phyloP scores from a whole-genome alignment of 2,329 filamentous ascomycete species.

The Exophiala calicioides region DNA sequence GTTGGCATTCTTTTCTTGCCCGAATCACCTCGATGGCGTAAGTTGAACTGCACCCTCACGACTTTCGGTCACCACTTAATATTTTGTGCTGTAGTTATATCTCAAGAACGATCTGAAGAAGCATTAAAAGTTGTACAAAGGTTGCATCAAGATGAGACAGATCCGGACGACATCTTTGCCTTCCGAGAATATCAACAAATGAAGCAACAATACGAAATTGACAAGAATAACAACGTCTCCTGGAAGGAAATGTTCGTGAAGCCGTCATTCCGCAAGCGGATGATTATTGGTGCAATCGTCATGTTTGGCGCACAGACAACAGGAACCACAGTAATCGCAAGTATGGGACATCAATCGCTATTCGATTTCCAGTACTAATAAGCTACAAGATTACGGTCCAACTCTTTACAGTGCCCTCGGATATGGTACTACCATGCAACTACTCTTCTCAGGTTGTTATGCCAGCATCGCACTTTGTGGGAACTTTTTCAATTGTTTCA shows the following conservation, averaged over 20 bases:
- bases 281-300: slow-evolving; percentile 2
- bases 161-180: too few species aligned
- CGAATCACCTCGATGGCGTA: slow-evolving; percentile 32
- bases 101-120: background rate
- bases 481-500: slow-evolving; percentile 34
- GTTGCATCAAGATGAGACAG: background rate
- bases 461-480: slow-evolving; percentile 9
- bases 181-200: slow-evolving; percentile 3
- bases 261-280: slow-evolving; percentile 14
- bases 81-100: background rate
- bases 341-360: background rate
- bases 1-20: slow-evolving; percentile 42
- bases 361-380: background rate
- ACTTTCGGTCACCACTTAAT: background rate
- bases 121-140: background rate
- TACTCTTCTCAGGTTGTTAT: slow-evolving; percentile 16
- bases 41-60: too few species aligned
- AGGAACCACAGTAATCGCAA: slow-evolving; percentile 8
- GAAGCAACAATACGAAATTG: slow-evolving; percentile 1
- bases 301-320: slow-evolving; percentile 8
- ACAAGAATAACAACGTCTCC: slow-evolving; percentile 6
- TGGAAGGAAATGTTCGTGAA: slow-evolving; percentile 9
- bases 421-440: slow-evolving; percentile 8
- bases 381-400: slow-evolving; percentile 16
- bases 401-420: slow-evolving; percentile 18